Conservation (phyloP, 2,329 filamentous ascomycete species). For the Fusarium austroafricanum region DNA sequence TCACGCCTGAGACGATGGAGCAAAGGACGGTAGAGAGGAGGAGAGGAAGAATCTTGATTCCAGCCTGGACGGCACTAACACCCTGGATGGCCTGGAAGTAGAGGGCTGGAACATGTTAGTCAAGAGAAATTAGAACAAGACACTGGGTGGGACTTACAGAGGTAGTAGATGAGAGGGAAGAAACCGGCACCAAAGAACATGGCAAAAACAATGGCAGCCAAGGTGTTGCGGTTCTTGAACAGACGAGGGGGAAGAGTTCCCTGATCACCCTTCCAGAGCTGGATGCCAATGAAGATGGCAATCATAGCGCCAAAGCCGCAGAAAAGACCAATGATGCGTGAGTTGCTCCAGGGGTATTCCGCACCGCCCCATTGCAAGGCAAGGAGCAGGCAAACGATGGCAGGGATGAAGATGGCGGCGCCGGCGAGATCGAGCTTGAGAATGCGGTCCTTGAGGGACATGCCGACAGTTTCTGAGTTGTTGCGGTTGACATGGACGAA, state of each 20-base stretch:
- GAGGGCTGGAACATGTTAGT: constrained; percentile 52
- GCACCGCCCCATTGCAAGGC: constrained; percentile 69
- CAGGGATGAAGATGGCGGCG: constrained; percentile 62
- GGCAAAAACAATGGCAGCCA: constrained; percentile 57
- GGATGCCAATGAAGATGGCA: constrained; percentile 60
- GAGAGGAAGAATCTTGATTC: constrained; percentile 66
- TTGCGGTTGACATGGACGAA: constrained; percentile 57
- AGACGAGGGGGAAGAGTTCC: constrained; percentile 62
- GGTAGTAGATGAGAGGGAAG: constrained; percentile 65
- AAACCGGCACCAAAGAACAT: constrained; percentile 64
- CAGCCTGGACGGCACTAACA: constrained; percentile 63
- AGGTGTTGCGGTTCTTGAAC: constrained; percentile 57
- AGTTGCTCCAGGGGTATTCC: constrained; percentile 62
- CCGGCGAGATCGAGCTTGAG: constrained; percentile 63
- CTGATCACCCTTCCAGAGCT: constrained; percentile 56
- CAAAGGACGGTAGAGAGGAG: constrained; percentile 63
- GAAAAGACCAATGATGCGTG: constrained; percentile 63
- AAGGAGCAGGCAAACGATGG: constrained; percentile 64
- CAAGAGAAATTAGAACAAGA: neutral
- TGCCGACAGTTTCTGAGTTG: constrained; percentile 47
- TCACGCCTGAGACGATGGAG: constrained; percentile 57
- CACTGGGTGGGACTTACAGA: constrained; percentile 53
- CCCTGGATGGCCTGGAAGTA: constrained; percentile 67
- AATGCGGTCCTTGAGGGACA: constrained; percentile 53
- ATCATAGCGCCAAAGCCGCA: constrained; percentile 60